Percentiles rank a stretch among this genome's conserved stretches.
Evolutionary conservation across 257 asterid species (phyloP).

Genomic region (Lycium ferocissimum): DNA sequence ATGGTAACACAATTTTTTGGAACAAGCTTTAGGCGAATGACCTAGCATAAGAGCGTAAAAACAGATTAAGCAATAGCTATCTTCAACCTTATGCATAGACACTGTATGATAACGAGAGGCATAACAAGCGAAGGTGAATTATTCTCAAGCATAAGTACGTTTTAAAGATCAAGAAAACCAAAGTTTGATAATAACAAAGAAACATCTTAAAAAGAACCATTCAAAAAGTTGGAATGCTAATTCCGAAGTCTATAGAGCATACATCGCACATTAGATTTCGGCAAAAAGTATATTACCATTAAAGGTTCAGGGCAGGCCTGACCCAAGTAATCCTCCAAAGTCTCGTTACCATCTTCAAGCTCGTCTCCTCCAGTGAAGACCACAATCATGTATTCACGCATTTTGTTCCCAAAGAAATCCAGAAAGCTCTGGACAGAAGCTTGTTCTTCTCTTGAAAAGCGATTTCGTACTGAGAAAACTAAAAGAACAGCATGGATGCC

Average conservation of each 20-base stretch:
- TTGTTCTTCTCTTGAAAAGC: neutral
- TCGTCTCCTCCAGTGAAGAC: neutral
- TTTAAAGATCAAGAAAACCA: no score
- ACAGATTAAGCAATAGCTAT: neutral
- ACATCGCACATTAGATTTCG: neutral
- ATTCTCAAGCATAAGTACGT: neutral
- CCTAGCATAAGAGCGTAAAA: neutral
- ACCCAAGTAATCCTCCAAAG: slow-evolving; percentile 51
- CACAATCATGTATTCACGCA: neutral
- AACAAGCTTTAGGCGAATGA: neutral
- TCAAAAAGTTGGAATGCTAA: neutral
- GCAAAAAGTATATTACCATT: slow-evolving; percentile 41
- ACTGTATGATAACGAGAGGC: neutral
- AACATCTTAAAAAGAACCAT: no score
- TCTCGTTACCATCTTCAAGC: no score
- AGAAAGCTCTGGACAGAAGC: no score
- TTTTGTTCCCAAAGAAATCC: neutral
- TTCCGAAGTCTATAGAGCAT: neutral
- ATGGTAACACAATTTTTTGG: neutral
- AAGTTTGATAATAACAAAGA: no score
- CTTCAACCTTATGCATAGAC: neutral
- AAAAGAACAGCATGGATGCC: no score
- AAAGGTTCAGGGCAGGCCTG: slow-evolving; percentile 53
- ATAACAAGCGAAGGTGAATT: neutral
- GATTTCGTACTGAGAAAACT: neutral